Evolutionary conservation across 192 early-diverging fungal species (phyloP).

Genomic region (Anaeromyces robustus): DNA sequence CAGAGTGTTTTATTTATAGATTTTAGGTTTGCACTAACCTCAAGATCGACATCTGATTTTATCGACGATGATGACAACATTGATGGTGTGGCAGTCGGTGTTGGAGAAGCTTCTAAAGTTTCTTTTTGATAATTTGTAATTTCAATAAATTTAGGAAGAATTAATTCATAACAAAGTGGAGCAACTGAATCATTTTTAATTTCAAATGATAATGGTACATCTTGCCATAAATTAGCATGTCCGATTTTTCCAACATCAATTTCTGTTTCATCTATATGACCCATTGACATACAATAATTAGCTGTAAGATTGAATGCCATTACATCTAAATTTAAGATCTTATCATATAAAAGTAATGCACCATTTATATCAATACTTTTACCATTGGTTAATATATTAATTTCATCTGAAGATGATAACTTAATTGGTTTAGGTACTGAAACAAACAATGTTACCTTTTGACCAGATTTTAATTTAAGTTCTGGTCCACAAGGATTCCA

Average conservation of each 20-base stretch:
- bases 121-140: conserved; percentile 5
- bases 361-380: conserved; percentile 34
- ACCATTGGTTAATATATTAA: conserved; percentile 23
- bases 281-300: conserved; percentile 39
- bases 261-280: conserved; percentile 22
- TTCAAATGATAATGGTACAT: conserved; percentile 36
- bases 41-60: no score
- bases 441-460: conserved; percentile 26
- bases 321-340: conserved; percentile 21
- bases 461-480: conserved; percentile 18
- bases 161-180: conserved; percentile 38
- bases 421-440: conserved; percentile 31
- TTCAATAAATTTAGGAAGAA: conserved; percentile 27
- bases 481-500: conserved; percentile 15
- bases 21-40: no score
- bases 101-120: neutral
- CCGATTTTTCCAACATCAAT: conserved; percentile 68
- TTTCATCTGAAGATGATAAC: conserved; percentile 11
- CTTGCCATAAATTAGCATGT: conserved; percentile 53
- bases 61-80: no score
- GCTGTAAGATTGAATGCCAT: conserved; percentile 44
- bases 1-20: no score
- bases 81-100: no score
- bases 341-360: conserved; percentile 43
- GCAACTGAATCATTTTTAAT: conserved; percentile 49